Percentiles rank a stretch among this genome's conserved stretches.
These are phyloP conservation scores for Fusarium denticulatum DNA, from an alignment of 2,329 filamentous ascomycete species.

Conservation along the genomic window DNA sequence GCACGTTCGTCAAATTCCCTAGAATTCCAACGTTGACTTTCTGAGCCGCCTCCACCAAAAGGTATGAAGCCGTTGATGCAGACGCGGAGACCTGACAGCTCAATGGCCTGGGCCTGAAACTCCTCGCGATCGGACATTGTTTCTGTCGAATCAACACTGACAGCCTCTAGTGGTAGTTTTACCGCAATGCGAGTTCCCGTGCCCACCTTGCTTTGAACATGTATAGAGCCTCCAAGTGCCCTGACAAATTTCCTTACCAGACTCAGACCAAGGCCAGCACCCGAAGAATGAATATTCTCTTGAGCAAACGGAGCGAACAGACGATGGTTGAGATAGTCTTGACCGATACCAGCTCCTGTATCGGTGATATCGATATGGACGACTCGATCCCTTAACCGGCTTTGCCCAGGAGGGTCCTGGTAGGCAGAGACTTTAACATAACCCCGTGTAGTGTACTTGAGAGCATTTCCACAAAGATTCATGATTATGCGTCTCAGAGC, in stretches of 20 bases:
- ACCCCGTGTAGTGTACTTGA: slow-evolving; percentile 65
- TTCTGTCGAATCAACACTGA: background rate
- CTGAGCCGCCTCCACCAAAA: background rate
- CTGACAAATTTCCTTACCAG: slow-evolving; percentile 70
- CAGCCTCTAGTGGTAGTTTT: slow-evolving; percentile 43
- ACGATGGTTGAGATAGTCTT: slow-evolving; percentile 68
- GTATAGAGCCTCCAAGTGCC: slow-evolving; percentile 67
- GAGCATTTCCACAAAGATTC: slow-evolving; percentile 70
- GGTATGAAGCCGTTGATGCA: background rate
- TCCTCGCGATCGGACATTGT: slow-evolving; percentile 29
- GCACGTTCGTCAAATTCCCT: slow-evolving; percentile 1
- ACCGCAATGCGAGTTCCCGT: slow-evolving; percentile 51
- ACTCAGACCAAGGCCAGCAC: slow-evolving; percentile 72
- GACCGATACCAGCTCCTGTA: slow-evolving; percentile 72
- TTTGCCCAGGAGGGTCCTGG: slow-evolving; percentile 22
- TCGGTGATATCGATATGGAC: slow-evolving; percentile 63
- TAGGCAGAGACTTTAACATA: slow-evolving; percentile 45
- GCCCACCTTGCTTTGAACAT: slow-evolving; percentile 58
- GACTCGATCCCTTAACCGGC: slow-evolving; percentile 6
- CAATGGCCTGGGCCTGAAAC: slow-evolving; percentile 43
- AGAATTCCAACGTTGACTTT: background rate
- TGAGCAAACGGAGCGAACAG: slow-evolving; percentile 73
- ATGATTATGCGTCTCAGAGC: slow-evolving; percentile 64
- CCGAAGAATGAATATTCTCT: slow-evolving; percentile 67
- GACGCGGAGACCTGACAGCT: slow-evolving; percentile 46